phyloP scores from a whole-genome alignment of 2,329 filamentous ascomycete genomes.

The Bertia moriformis region DNA sequence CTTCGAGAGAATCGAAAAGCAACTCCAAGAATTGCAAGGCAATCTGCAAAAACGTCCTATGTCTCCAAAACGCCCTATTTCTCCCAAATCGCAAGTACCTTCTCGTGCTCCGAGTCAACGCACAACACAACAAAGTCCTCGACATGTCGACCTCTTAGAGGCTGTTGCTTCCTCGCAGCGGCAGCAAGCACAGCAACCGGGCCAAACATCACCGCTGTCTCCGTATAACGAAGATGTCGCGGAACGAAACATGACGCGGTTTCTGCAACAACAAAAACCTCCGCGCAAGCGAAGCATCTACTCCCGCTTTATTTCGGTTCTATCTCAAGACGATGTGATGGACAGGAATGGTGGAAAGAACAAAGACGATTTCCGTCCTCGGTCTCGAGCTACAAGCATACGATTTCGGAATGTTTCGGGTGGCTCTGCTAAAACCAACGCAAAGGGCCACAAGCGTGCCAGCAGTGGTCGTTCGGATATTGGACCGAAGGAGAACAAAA shows the following conservation, averaged over 20 bases:
- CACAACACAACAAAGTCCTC: constrained; percentile 8
- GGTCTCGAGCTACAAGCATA: not conserved
- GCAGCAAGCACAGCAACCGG: constrained; percentile 8
- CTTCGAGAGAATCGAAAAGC: constrained; percentile 19
- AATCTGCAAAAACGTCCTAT: constrained; percentile 4
- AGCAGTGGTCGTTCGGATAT: too few relatives aligned
- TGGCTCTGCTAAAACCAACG: too few relatives aligned
- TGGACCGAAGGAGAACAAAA: too few relatives aligned
- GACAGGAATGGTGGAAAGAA: constrained; percentile 17
- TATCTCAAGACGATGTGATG: constrained; percentile 23
- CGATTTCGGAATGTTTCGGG: too few relatives aligned
- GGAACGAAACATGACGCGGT: constrained; percentile 21
- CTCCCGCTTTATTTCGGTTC: constrained; percentile 14
- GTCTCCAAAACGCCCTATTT: too few relatives aligned
- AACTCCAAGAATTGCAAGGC: constrained; percentile 20
- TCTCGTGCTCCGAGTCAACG: constrained; percentile 10
- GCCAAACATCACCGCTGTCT: constrained; percentile 12
- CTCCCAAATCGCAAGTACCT: too few relatives aligned
- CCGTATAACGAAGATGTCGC: constrained; percentile 25
- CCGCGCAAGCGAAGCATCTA: constrained; percentile 9
- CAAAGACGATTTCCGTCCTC: not conserved
- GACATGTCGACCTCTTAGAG: constrained; percentile 22
- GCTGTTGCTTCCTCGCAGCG: constrained; percentile 18
- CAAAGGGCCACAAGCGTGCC: too few relatives aligned
- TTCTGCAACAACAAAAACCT: constrained; percentile 10